Base-by-base conservation (phyloP, 805 yeast species). In the Yarrowia phangngaensis region DNA sequence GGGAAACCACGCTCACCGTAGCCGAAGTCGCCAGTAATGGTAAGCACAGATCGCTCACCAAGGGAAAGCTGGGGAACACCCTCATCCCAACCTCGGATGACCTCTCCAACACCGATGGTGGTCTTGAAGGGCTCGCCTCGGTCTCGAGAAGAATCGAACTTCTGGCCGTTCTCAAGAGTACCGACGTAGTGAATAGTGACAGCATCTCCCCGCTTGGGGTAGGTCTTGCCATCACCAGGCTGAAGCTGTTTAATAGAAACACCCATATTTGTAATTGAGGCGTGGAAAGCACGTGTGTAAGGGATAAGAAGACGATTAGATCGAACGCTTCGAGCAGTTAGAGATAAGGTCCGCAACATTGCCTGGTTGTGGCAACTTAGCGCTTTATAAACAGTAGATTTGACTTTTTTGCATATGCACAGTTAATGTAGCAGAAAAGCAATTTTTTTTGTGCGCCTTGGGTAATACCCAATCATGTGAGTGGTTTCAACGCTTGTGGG, bases 161-260 rank as follows among this genome's bases (percentile, higher is more conserved):
- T 86, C 74, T 85, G 87, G 62, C 97, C 97, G 69, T 85, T 84
- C 69, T 86, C 95, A 64, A 90, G 76, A 52, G 95, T 88, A 61
- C 97, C 97, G 47, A 85, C 83, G 79, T 90, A 90, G 73, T 90
- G 97, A 64, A 90, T 90, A 56, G 96, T 82, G 57, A 90, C 92
- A 56, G 73, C 70, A 71, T 89, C 96, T 60, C 97, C 97, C 30
- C 72, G 65, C 68, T 82, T 73, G 64, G 97, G 97, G 79, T 74
- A 89, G 60, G 80, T 82, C 64, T 73, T 75, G 56, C 92, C 95
- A 67, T 90, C 95, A 68, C 97, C 88, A 66, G 66, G 64, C 38
- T 62, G 50, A 34, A 60, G 55, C 24, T 60, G 54, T 46, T 61
- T 60, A 52, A 66, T 59, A 40, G 66, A 60, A 30, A 67, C 70